Evolutionary conservation across 148 eudicot species (phyloP).

Genomic region (Arctostaphylos glauca): DNA sequence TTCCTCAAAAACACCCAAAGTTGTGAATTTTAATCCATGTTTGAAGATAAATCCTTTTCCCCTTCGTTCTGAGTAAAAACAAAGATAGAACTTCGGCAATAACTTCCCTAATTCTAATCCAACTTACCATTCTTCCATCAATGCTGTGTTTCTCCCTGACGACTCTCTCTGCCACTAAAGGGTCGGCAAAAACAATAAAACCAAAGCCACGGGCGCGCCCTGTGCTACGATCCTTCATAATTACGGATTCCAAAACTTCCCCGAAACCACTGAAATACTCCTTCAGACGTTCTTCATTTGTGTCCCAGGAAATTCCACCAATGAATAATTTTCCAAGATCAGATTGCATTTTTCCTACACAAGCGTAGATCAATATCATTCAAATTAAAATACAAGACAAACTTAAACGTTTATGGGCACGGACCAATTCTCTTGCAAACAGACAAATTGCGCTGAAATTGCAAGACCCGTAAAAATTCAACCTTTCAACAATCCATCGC

Average conservation of each 20-base stretch:
- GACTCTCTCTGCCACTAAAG: constrained; percentile 70
- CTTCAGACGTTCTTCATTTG: constrained; percentile 73
- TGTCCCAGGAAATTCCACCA: constrained; percentile 93
- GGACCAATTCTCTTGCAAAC: background rate
- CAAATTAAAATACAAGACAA: constrained; percentile 13
- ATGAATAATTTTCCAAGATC: constrained; percentile 80
- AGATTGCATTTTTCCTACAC: constrained; percentile 61
- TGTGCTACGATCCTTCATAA: constrained; percentile 82
- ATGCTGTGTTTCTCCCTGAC: constrained; percentile 73
- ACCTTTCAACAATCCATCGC: constrained; percentile 18
- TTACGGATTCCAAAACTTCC: constrained; percentile 77
- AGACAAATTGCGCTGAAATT: background rate
- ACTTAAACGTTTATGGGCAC: background rate
- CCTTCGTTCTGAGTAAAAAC: background rate
- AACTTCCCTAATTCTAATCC: background rate
- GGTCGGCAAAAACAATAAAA: constrained; percentile 73
- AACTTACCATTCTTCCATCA: constrained; percentile 78
- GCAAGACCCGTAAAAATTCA: constrained; percentile 18
- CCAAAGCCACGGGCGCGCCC: constrained; percentile 95
- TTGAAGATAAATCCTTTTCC: background rate
- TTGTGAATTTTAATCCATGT: background rate
- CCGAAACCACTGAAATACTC: constrained; percentile 74
- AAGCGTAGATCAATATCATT: constrained; percentile 10
- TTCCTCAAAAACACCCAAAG: too few relatives aligned
- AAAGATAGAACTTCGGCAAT: background rate